Base-by-base conservation (phyloP, 106 monocot genomes). In the Cymbidium sinense region DNA sequence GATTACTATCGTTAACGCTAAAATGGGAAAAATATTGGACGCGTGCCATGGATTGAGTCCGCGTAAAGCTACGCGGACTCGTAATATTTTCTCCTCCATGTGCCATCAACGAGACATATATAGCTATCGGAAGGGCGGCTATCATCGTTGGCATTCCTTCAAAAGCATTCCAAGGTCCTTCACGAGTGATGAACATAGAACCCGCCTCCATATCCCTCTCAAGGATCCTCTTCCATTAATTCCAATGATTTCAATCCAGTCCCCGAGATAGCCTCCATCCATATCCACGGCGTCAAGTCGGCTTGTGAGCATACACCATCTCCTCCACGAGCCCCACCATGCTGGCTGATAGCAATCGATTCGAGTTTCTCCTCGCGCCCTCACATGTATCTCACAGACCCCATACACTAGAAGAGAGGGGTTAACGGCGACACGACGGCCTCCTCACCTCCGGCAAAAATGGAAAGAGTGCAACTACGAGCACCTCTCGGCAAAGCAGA, bases 101-200 rank as follows among this genome's bases (percentile, higher is more conserved):
- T n/a, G n/a, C n/a, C n/a, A n/a, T n/a, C n/a, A n/a, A 67, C 8
- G 96, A 94, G 11, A 94, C 69, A 65, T 96, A 91, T 0, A 96
- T 93, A 5, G 91, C 91, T 31, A 96, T 80, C 3, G 93, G 93
- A 70, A 96, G 75, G 19, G 93, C 96, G 0, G 96, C 93, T 81
- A 96, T 73, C 13, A 87, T 83, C 74, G 71, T 83, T 89, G 87
- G 82, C 96, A 93, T 64, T 96, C 96, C 81, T 86, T 89, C 86
- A 96, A 78, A 74, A 93, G 93, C 35, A 96, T 91, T 47, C 96
- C 96, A 50, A 96, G 79, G 75, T 96, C 96, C 87, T 96, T 96
- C 51, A 91, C 96, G 70, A 96, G 71, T 96, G 96, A 43, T 85
- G 87, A n/a, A 96, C 93, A 44, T 85, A 96, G 78, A 96, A 96